These are phyloP conservation scores for Cladosporium halotolerans DNA, from an alignment of 2,329 filamentous ascomycete species.

Conservation along the genomic window DNA sequence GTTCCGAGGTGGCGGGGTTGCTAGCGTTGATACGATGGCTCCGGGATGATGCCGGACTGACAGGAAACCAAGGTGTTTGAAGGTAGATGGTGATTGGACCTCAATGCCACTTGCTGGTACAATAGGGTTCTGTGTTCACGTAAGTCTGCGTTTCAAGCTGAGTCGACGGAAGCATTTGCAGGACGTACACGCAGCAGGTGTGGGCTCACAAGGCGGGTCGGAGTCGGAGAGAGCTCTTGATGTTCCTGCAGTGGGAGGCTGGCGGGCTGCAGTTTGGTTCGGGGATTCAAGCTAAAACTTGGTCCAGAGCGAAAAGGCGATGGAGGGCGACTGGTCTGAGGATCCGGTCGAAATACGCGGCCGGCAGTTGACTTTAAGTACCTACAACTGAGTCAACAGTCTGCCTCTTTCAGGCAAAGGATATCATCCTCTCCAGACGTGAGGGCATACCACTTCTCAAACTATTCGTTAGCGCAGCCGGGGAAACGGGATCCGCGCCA, in stretches of 20 bases:
- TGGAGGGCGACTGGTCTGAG: too few relatives aligned
- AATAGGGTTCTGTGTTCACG: neutral
- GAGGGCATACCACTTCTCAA: conserved; percentile 3
- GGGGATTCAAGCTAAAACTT: too few relatives aligned
- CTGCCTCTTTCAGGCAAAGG: conserved; percentile 5
- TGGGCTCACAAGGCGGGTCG: conserved; percentile 5
- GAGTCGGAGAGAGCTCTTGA: too few relatives aligned
- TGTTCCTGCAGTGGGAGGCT: too few relatives aligned
- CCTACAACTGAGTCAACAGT: conserved; percentile 4
- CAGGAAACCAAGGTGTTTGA: neutral
- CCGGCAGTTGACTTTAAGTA: conserved; percentile 9
- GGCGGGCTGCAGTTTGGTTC: too few relatives aligned
- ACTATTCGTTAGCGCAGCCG: conserved; percentile 2
- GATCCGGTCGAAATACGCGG: neutral
- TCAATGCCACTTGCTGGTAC: neutral
- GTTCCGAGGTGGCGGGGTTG: neutral
- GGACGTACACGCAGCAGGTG: conserved; percentile 9
- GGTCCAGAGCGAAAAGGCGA: too few relatives aligned
- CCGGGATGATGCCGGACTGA: conserved; percentile 4
- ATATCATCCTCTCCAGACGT: conserved; percentile 4
- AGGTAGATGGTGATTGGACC: neutral
- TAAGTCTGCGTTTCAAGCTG: conserved; percentile 10
- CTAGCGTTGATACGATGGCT: neutral
- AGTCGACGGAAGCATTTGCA: neutral
- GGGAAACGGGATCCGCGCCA: conserved; percentile 3